phyloP scores from a whole-genome alignment of 768 basidiomycete species.

The Podaxis sp. region DNA sequence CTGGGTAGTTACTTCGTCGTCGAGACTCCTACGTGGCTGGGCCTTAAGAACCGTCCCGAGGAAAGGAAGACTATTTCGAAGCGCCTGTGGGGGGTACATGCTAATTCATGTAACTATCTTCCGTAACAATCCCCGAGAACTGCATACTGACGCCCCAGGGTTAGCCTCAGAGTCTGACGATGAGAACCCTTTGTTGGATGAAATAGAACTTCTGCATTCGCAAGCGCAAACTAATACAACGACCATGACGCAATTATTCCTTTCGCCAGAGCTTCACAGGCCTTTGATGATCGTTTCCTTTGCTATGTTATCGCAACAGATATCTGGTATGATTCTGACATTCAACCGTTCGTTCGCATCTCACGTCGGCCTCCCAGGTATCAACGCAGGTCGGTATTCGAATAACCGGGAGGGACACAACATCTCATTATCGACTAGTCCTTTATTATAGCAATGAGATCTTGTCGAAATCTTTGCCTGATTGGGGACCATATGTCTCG shows the following conservation, averaged over 20 bases:
- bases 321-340: slow-evolving; percentile 55
- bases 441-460: slow-evolving; percentile 92
- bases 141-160: neutral
- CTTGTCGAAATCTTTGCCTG: slow-evolving; percentile 75
- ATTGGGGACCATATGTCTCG: slow-evolving; percentile 79
- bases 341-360: neutral
- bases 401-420: neutral
- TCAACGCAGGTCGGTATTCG: slow-evolving; percentile 61
- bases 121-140: neutral
- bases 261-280: slow-evolving; percentile 51
- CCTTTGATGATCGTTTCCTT: slow-evolving; percentile 68
- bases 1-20: slow-evolving; percentile 52
- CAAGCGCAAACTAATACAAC: slow-evolving; percentile 31
- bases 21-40: slow-evolving; percentile 75
- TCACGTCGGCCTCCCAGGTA: slow-evolving; percentile 42
- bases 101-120: slow-evolving; percentile 23
- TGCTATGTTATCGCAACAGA: slow-evolving; percentile 76
- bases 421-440: slow-evolving; percentile 41
- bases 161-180: slow-evolving; percentile 17
- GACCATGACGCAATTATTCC: slow-evolving; percentile 53
- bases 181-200: slow-evolving; percentile 44
- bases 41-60: slow-evolving; percentile 45
- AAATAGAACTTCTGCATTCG: slow-evolving; percentile 25
- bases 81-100: slow-evolving; percentile 52
- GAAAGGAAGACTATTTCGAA: slow-evolving; percentile 47